Percentiles rank a stretch among this genome's conserved stretches.
Evolutionary conservation across 768 basidiomycete species (phyloP).

Genomic region (Hygrophorus russula): DNA sequence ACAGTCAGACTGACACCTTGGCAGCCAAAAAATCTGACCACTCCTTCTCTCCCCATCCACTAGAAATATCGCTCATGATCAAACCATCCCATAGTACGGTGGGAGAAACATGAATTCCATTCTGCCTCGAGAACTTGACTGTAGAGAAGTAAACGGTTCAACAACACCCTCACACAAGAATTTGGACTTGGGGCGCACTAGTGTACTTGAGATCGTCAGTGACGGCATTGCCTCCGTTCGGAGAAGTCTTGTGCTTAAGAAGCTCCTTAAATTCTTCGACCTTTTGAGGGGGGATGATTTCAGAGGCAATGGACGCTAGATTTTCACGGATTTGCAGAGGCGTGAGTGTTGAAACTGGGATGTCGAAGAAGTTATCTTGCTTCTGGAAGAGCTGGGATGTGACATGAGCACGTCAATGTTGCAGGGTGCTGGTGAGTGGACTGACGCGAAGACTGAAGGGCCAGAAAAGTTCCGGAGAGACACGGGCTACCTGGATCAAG

Average conservation of each 20-base stretch:
- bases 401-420: not conserved
- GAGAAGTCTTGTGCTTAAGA: slow-evolving; percentile 45
- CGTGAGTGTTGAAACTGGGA: slow-evolving; percentile 54
- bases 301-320: slow-evolving; percentile 47
- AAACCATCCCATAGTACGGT: slow-evolving; percentile 72
- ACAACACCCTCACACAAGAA: not conserved
- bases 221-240: slow-evolving; percentile 75
- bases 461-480: slow-evolving; percentile 76
- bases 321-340: slow-evolving; percentile 66
- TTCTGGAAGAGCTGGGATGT: slow-evolving; percentile 56
- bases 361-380: slow-evolving; percentile 75
- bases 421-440: not conserved
- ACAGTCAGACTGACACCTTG: slow-evolving; percentile 32
- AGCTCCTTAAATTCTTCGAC: slow-evolving; percentile 48
- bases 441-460: slow-evolving; percentile 53
- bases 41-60: slow-evolving; percentile 72
- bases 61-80: slow-evolving; percentile 60
- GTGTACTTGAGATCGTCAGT: slow-evolving; percentile 85
- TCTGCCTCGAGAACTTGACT: slow-evolving; percentile 91
- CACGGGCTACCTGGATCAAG: slow-evolving; percentile 44
- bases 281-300: slow-evolving; percentile 38
- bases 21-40: slow-evolving; percentile 67
- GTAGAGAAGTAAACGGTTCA: slow-evolving; percentile 1
- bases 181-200: slow-evolving; percentile 35
- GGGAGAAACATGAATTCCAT: slow-evolving; percentile 86